A percentile compares a stretch with the other conserved stretches of the same genome.
Evolutionary conservation across 1,284 basidiomycete genomes (phyloP).

Genomic region (Entoloma clypeatum): DNA sequence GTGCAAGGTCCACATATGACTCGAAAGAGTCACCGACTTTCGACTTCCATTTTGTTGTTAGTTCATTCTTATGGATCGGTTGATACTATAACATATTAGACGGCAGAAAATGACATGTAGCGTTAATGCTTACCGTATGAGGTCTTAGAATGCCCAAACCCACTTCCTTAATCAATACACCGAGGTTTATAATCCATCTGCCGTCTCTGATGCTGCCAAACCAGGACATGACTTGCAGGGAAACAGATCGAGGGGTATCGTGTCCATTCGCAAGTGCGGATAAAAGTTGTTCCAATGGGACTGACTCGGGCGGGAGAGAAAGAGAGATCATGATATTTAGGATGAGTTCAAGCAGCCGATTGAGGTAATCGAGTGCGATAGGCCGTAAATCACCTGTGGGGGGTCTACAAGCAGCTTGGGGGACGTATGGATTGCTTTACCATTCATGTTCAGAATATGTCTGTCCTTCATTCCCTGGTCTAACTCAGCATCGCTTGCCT

Average conservation of each 20-base stretch:
- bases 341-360: constrained; percentile 67
- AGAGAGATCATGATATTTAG: constrained; percentile 66
- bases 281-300: constrained; percentile 51
- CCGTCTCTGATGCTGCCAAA: constrained; percentile 63
- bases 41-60: constrained; percentile 64
- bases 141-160: constrained; percentile 68
- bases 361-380: constrained; percentile 63
- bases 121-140: constrained; percentile 47
- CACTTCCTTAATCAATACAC: constrained; percentile 58
- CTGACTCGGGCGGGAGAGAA: constrained; percentile 44
- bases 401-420: constrained; percentile 5
- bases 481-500: constrained; percentile 76
- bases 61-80: constrained; percentile 49
- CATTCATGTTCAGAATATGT: constrained; percentile 69
- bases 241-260: constrained; percentile 61
- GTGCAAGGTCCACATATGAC: constrained; percentile 47
- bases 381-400: constrained; percentile 60
- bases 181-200: constrained; percentile 62
- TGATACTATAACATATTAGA: constrained; percentile 41
- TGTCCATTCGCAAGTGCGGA: constrained; percentile 67
- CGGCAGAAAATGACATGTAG: neutral
- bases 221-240: constrained; percentile 71
- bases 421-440: constrained; percentile 33
- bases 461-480: constrained; percentile 57
- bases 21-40: constrained; percentile 75